Percentiles rank a stretch among this genome's conserved stretches.
Conservation (phyloP, 2,329 filamentous ascomycete species). For the Verticillium zaregamsianum region DNA sequence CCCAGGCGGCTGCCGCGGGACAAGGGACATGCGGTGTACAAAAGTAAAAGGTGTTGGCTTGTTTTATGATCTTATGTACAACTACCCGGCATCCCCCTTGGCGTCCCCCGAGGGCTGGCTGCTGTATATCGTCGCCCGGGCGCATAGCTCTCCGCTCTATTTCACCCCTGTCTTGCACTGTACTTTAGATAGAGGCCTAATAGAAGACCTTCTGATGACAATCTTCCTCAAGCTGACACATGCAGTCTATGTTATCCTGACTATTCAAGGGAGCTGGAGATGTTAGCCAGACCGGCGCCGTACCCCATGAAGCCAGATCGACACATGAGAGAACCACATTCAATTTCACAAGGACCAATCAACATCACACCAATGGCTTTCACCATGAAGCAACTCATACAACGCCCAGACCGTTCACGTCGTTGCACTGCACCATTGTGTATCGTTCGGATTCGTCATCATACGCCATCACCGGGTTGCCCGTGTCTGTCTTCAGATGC, state of each 20-base stretch:
- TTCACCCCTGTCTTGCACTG: conserved; percentile 34
- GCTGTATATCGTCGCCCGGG: conserved; percentile 30
- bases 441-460: background rate
- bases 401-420: background rate
- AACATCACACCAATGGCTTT: too few relatives aligned
- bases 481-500: conserved; percentile 16
- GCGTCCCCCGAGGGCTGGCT: conserved; percentile 9
- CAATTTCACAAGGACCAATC: too few relatives aligned
- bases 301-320: too few relatives aligned
- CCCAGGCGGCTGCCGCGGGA: background rate
- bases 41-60: conserved; percentile 11
- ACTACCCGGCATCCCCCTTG: conserved; percentile 13
- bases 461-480: background rate
- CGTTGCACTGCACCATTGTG: background rate
- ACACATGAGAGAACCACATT: too few relatives aligned
- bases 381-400: background rate
- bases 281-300: too few relatives aligned
- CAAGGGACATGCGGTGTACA: conserved; percentile 6
- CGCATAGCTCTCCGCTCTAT: conserved; percentile 36
- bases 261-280: too few relatives aligned
- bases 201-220: conserved; percentile 4
- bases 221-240: background rate
- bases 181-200: conserved; percentile 26
- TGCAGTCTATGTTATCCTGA: too few relatives aligned
- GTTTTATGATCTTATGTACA: conserved; percentile 18